A percentile compares a stretch with the other conserved stretches of the same genome.
Conservation (phyloP, 148 eudicot genomes). For the Polygonum maritimum region DNA sequence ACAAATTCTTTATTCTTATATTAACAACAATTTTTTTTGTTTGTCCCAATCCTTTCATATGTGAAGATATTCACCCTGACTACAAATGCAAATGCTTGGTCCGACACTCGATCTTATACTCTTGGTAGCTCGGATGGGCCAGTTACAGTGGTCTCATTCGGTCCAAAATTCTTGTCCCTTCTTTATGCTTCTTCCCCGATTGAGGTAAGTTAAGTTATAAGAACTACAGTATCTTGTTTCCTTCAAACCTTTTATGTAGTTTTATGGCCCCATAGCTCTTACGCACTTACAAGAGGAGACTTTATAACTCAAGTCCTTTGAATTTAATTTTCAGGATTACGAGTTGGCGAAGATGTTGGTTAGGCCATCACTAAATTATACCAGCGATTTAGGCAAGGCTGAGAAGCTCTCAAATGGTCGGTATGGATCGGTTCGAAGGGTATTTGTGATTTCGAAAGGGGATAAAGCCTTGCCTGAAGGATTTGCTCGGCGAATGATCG, state of each 20-base stretch:
- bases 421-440: constrained; percentile 38
- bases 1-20: too few relatives aligned
- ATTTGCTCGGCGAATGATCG: constrained; percentile 31
- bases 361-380: constrained; percentile 25
- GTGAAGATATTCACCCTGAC: not conserved
- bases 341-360: constrained; percentile 28
- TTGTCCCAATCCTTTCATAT: not conserved
- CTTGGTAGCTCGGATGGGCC: constrained; percentile 14
- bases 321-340: constrained; percentile 23
- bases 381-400: constrained; percentile 26
- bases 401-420: constrained; percentile 19
- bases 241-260: too few relatives aligned
- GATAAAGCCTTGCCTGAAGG: constrained; percentile 21
- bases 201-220: constrained; percentile 16
- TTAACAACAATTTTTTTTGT: not conserved
- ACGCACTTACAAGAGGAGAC: not conserved
- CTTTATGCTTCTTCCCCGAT: constrained; percentile 29
- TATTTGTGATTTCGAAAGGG: constrained; percentile 22
- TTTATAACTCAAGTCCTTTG: not conserved
- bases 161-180: constrained; percentile 16
- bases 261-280: too few relatives aligned
- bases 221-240: too few relatives aligned
- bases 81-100: not conserved
- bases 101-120: constrained; percentile 21
- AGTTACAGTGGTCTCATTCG: constrained; percentile 21